A percentile compares a stretch with the other conserved stretches of the same genome.
Conservation (phyloP, 345 rosid genomes). For the Limnanthes douglasii region DNA sequence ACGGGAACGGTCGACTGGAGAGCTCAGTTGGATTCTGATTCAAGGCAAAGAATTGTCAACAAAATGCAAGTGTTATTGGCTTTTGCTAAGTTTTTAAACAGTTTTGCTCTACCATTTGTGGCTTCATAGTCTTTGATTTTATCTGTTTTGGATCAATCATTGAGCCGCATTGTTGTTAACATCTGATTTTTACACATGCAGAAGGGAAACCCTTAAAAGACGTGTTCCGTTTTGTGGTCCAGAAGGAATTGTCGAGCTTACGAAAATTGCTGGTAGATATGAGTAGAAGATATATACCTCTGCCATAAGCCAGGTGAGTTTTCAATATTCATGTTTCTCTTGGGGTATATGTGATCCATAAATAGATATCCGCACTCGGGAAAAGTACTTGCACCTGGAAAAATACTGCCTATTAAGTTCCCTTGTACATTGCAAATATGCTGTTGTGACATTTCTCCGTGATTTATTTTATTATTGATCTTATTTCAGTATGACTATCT, state of each 20-base stretch:
- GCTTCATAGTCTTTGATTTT: too few species aligned
- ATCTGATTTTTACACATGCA: constrained; percentile 14
- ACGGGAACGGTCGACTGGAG: constrained; percentile 34
- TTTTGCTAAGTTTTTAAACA: neutral
- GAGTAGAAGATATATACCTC: constrained; percentile 66
- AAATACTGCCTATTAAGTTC: too few species aligned
- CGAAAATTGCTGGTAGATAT: constrained; percentile 56
- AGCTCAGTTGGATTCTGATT: constrained; percentile 21
- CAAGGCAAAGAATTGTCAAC: constrained; percentile 29
- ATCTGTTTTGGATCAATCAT: too few species aligned
- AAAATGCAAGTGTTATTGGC: constrained; percentile 19
- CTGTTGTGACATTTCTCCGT: neutral
- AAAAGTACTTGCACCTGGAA: too few species aligned
- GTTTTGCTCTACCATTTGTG: too few species aligned
- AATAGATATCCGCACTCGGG: too few species aligned
- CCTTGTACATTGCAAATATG: too few species aligned
- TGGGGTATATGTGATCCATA: too few species aligned
- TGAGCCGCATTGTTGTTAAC: too few species aligned
- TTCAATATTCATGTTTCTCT: too few species aligned
- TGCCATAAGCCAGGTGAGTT: constrained; percentile 54
- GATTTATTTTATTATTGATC: constrained; percentile 3
- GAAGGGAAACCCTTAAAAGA: constrained; percentile 53
- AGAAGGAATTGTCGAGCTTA: constrained; percentile 55
- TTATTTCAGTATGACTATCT: constrained; percentile 61
- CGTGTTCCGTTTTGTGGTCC: constrained; percentile 56